phyloP scores from a whole-genome alignment of 768 basidiomycete species.

The Dentipellis sp. region DNA sequence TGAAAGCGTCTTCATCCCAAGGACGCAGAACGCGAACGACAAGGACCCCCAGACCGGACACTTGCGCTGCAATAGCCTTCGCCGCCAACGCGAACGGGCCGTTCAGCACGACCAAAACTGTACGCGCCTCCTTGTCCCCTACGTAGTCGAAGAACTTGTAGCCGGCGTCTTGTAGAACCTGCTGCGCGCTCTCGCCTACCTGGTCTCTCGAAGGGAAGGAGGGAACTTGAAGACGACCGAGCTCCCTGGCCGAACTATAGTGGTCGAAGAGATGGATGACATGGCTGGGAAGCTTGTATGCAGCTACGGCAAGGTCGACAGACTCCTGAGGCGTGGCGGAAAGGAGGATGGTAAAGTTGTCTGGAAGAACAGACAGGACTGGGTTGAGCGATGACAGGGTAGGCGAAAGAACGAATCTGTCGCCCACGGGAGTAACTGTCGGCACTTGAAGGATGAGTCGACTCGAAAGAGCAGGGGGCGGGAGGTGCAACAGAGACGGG shows the following conservation, averaged over 20 bases:
- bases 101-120: slow-evolving; percentile 65
- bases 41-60: slow-evolving; percentile 52
- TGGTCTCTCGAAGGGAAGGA: slow-evolving; percentile 25
- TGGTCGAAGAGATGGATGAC: slow-evolving; percentile 91
- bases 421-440: slow-evolving; percentile 54
- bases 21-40: slow-evolving; percentile 75
- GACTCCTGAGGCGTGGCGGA: slow-evolving; percentile 82
- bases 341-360: slow-evolving; percentile 62
- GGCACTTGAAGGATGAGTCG: slow-evolving; percentile 83
- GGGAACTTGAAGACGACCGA: slow-evolving; percentile 42
- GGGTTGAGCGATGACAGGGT: slow-evolving; percentile 62
- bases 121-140: slow-evolving; percentile 54
- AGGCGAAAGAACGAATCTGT: slow-evolving; percentile 65
- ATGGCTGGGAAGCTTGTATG: slow-evolving; percentile 68
- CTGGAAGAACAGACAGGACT: slow-evolving; percentile 49
- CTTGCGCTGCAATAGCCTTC: slow-evolving; percentile 36
- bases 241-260: slow-evolving; percentile 68
- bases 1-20: slow-evolving; percentile 66
- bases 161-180: slow-evolving; percentile 47
- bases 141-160: slow-evolving; percentile 71
- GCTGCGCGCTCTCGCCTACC: slow-evolving; percentile 28
- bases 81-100: slow-evolving; percentile 64
- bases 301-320: slow-evolving; percentile 62
- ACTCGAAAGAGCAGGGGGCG: slow-evolving; percentile 48
- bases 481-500: slow-evolving; percentile 65